These are phyloP conservation scores for Leccinum pachyderme DNA, from an alignment of 1,284 basidiomycete species.

Conservation along the genomic window DNA sequence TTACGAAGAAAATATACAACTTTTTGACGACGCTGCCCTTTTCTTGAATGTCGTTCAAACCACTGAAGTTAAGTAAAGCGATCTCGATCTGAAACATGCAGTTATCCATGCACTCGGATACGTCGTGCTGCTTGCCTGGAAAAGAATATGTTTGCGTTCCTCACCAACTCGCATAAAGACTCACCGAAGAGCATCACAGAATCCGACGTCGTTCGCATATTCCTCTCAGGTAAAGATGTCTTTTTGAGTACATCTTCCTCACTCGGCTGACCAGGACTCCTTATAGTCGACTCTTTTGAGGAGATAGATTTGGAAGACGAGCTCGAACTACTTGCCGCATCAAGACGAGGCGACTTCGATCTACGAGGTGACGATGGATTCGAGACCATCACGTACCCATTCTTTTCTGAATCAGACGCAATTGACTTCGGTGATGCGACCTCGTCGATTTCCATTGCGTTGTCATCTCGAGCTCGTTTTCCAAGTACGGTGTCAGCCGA, in stretches of 20 bases:
- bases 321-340: conserved; percentile 31
- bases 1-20: conserved; percentile 37
- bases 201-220: conserved; percentile 47
- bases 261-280: conserved; percentile 25
- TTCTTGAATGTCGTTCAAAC: conserved; percentile 49
- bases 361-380: conserved; percentile 39
- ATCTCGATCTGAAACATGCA: conserved; percentile 98
- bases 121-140: conserved; percentile 91
- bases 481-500: conserved; percentile 64
- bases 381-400: conserved; percentile 49
- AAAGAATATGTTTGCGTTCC: conserved; percentile 2
- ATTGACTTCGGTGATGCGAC: conserved; percentile 35
- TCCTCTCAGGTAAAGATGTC: conserved; percentile 63
- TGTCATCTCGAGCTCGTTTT: conserved; percentile 61
- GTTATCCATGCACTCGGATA: conserved; percentile 98
- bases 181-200: conserved; percentile 89
- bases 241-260: conserved; percentile 39
- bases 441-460: conserved; percentile 50
- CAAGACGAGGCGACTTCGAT: conserved; percentile 39
- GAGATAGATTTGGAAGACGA: conserved; percentile 28
- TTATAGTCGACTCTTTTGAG: conserved; percentile 45
- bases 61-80: conserved; percentile 78
- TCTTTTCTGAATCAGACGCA: conserved; percentile 40
- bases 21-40: conserved; percentile 78
- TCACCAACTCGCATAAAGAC: conserved; percentile 16